These are phyloP conservation scores for Postia placenta DNA, from an alignment of 768 basidiomycete species.

Conservation along the genomic window DNA sequence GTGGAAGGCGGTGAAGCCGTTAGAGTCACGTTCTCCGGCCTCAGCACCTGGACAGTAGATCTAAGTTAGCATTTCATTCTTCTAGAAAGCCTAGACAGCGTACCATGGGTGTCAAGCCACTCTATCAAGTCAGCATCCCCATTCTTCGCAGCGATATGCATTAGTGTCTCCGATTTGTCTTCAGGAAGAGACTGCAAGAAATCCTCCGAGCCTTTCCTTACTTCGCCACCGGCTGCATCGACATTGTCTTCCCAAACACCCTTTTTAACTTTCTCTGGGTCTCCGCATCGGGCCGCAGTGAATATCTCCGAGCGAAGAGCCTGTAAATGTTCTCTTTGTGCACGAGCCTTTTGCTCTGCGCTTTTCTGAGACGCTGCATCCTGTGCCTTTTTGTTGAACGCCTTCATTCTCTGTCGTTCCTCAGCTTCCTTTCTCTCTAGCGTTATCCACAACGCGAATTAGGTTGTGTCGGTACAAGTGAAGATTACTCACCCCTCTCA, in stretches of 20 bases:
- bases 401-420: constrained; percentile 49
- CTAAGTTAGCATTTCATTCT: too few relatives aligned
- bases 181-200: constrained; percentile 39
- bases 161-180: constrained; percentile 61
- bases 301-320: constrained; percentile 55
- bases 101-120: constrained; percentile 73
- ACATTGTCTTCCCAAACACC: constrained; percentile 64
- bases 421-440: constrained; percentile 50
- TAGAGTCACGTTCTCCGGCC: constrained; percentile 58
- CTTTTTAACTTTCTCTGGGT: constrained; percentile 49
- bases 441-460: constrained; percentile 3
- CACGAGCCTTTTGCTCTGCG: constrained; percentile 43
- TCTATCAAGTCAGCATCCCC: constrained; percentile 53
- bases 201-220: constrained; percentile 47
- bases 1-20: constrained; percentile 61
- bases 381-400: constrained; percentile 49
- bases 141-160: constrained; percentile 57
- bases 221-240: constrained; percentile 68
- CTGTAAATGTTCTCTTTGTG: constrained; percentile 46
- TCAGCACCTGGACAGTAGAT: constrained; percentile 50
- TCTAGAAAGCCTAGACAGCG: too few relatives aligned
- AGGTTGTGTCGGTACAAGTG: background rate
- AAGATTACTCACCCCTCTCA: constrained; percentile 37
- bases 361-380: constrained; percentile 42
- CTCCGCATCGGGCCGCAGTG: constrained; percentile 52